Base-by-base conservation (phyloP, 1,139 yeast genomes). In the Diutina neorugosa region DNA sequence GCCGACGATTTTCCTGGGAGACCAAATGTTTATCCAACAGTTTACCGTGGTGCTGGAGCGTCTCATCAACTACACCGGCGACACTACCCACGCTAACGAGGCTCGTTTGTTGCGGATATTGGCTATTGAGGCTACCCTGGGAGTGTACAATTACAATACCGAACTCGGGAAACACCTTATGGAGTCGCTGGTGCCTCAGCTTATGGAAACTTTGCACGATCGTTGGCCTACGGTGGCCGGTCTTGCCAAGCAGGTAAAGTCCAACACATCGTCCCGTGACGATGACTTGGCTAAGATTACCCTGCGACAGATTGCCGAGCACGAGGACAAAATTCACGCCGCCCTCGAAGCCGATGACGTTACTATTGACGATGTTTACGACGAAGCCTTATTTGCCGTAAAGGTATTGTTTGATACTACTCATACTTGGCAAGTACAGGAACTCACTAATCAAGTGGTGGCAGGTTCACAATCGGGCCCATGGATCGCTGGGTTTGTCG, bases 1-100 rank as follows among this genome's bases (percentile, higher is more conserved):
- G 59, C 81, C 79, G 12, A 82, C 82, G 8, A 71, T 89, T 51
- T 82, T 88, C 60, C 74, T 83, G 18, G 95, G 96, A 44, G 93
- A 88, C 65, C 69, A 78, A 44, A 74, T 67, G 19, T 84, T 86
- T 60, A 78, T 84, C 12, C 70, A 72, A 56, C 63, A 70, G 44
- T 79, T 86, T 60, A 66, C 74, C 41, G 59, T 60, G 7, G 69
- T 85, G 47, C 65, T 75, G 12, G 68, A 69, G 34, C 57, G 58
- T 11, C 67, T 78, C 54, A 65, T 78, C 21, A 60, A 63, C 20
- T 62, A 65, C 44, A 70, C 69, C 16, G 43, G 51, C 9, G 43
- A 37, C 41, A 5, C 16, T 12, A 75, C 81, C 14, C 74, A 73
- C 59, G 62, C 61, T 48, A 60, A 68, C 41, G 81, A 78, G 55